Base-by-base conservation (phyloP, 2,329 filamentous ascomycete genomes). In the Pestalotiopsis sp. region DNA sequence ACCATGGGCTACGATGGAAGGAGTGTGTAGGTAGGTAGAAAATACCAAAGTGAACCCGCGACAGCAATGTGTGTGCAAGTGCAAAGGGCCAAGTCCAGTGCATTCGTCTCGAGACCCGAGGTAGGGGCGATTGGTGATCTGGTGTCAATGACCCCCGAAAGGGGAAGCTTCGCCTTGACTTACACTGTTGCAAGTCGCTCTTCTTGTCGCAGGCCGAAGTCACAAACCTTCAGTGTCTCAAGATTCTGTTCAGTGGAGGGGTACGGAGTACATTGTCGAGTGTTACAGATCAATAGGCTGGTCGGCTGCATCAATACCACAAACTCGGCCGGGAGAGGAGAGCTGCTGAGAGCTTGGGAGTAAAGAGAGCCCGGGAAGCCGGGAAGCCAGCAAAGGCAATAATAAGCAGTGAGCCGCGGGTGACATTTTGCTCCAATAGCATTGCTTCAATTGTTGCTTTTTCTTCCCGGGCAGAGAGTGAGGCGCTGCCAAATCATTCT, bases 151-250 rank as follows among this genome's bases (percentile, higher is more conserved):
- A 3, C 31, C 31, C 45, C 45, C 17, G 11, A 52, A 52, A n/a
- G 45, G 45, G 45, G 45, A 52, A 52, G 17, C 45, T 52, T 52
- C 27, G 59, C 31, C 59, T 62, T 62, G 59, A 36, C 31, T 62
- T 62, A 62, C 59, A 17, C 25, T 62, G 31, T 36, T 20, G 27
- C 27, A 36, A 39, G 20, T 36, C 14, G 45, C 45, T n/a, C 31
- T 36, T 20, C 13, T 62, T 36, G 59, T 39, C 31, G 59, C 27
- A 39, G 25, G 36, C 59, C 23, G 59, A 14, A 36, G 41, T 67
- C 36, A 31, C 65, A 67, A 67, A 67, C 65, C 65, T 59, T 67
- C 57, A 41, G 65, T 23, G 65, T 67, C 65, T 67, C 67, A 68
- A 39, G 39, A 68, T 23, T 49, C 13, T 49, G 45, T 17, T n/a